Evolutionary conservation across 2,329 filamentous ascomycete species (phyloP).

Genomic region (Thermothelomyces thermophilus): DNA sequence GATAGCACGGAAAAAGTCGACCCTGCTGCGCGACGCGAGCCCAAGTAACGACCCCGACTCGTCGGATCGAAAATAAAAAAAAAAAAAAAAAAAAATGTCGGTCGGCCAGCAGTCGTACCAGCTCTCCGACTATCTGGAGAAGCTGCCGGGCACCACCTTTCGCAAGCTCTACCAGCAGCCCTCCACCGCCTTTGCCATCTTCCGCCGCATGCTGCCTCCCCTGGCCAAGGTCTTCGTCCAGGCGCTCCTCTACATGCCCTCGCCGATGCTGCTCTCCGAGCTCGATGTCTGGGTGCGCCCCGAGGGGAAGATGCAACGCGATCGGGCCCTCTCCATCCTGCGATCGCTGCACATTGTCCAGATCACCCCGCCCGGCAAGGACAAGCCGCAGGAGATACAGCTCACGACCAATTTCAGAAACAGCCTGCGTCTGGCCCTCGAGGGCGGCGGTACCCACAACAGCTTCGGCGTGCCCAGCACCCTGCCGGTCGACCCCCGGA

Average conservation of each 20-base stretch:
- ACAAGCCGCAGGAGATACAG: conserved; percentile 62
- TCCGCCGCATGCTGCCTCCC: conserved; percentile 92
- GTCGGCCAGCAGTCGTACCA: conserved; percentile 46
- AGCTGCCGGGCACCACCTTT: conserved; percentile 83
- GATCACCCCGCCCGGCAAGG: conserved; percentile 54
- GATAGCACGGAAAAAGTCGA: not conserved
- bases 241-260: conserved; percentile 85
- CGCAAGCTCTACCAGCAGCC: conserved; percentile 91
- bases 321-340: conserved; percentile 75
- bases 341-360: conserved; percentile 80
- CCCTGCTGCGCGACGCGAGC: conserved; percentile 3
- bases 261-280: conserved; percentile 69
- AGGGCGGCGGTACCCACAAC: conserved; percentile 75
- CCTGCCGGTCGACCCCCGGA: conserved; percentile 52
- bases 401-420: conserved; percentile 76
- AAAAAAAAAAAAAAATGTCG: conserved; percentile 34
- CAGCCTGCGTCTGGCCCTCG: conserved; percentile 79
- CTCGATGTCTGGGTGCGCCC: conserved; percentile 82
- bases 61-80: not conserved
- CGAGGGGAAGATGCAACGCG: conserved; percentile 59
- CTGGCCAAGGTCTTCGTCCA: conserved; percentile 94
- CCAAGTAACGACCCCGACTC: too few species aligned
- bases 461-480: conserved; percentile 85
- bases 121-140: conserved; percentile 86
- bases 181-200: conserved; percentile 89